Evolutionary conservation across 2,329 filamentous ascomycete species (phyloP), one percentile per base, ranked within the genome.

Genomic region (Pestalotiopsis sp.): DNA sequence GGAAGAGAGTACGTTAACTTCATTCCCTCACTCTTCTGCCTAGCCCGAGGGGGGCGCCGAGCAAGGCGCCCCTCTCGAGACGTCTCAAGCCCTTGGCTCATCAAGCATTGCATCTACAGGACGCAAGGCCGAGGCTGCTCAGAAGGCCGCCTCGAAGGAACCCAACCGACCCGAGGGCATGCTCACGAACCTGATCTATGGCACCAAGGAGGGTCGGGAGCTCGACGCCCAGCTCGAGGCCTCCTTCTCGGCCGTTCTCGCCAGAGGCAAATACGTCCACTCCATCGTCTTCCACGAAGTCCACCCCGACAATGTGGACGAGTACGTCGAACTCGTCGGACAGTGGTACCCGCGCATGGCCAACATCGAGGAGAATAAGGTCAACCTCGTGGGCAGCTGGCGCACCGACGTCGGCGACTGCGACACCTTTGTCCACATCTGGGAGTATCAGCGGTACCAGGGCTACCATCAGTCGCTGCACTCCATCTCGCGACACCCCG

Each of bases 361-460:
- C 59, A 86, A 87, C 68, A 86, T 90, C 72, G 90, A 92, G 22
- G 91, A 96, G 81, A 97, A 98, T 82, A 95, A 95, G 82, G 95
- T 99, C 73, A 91, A 99, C 79, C 84, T 99, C 67, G 96, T 99
- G 5, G 96, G 96, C 75, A 98, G 95, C 84, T 99, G 96, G 96
- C 90, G 95, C 80, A 98, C 94, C 17, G 96, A 99, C 80, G 94
- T 99, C 64, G 96, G 96, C 70, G 95, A 99, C 75, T 97, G 94
- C 78, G 94, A 99, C 77, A 98, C 94, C 0, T 99, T 99, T 82
- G 96, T 99, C 64, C 96, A 99, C 79, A 99, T 99, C 76, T 99
- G 96, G 96, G 96, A 99, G 81, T 99, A 99, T 81, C 94, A 98
- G 81, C 92, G 94, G 75, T 99, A 98, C 82, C 88, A 94, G 74